phyloP scores from a whole-genome alignment of 1,139 yeast species.

The Debaryomyces sp. region DNA sequence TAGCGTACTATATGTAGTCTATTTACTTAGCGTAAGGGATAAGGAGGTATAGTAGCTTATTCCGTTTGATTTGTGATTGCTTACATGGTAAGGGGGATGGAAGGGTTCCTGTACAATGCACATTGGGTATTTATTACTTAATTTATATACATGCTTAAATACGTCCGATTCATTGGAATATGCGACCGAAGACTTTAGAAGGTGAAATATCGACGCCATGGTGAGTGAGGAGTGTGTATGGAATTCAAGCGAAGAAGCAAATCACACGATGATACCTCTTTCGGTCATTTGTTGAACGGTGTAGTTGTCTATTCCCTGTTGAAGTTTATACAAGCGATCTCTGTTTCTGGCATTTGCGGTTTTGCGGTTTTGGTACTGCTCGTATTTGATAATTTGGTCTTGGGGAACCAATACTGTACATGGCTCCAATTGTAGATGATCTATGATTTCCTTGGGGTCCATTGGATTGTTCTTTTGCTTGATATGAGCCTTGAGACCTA shows the following conservation, averaged over 20 bases:
- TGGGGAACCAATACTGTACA: conserved; percentile 4
- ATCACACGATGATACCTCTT: conserved; percentile 6
- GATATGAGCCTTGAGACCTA: conserved; percentile 10
- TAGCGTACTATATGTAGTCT: neutral
- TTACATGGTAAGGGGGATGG: neutral
- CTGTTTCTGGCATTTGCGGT: conserved; percentile 9
- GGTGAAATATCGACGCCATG: neutral
- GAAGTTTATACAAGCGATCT: conserved; percentile 9
- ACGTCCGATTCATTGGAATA: neutral
- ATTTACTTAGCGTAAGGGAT: neutral
- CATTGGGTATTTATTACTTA: neutral
- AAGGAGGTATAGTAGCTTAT: neutral
- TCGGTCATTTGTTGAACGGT: conserved; percentile 9
- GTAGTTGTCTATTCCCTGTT: conserved; percentile 10
- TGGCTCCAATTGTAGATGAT: neutral
- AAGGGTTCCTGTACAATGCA: neutral
- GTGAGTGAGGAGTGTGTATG: neutral
- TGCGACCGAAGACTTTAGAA: neutral
- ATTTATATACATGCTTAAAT: neutral
- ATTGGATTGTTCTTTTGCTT: conserved; percentile 1
- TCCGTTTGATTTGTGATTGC: neutral
- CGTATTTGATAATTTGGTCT: conserved; percentile 5
- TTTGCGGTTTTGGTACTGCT: conserved; percentile 4
- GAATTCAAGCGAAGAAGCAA: neutral
- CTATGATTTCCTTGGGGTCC: neutral